Percentiles rank a stretch among this genome's conserved stretches.
phyloP scores from a whole-genome alignment of 495 filamentous ascomycete genomes.

The Lepidopterella palustris region DNA sequence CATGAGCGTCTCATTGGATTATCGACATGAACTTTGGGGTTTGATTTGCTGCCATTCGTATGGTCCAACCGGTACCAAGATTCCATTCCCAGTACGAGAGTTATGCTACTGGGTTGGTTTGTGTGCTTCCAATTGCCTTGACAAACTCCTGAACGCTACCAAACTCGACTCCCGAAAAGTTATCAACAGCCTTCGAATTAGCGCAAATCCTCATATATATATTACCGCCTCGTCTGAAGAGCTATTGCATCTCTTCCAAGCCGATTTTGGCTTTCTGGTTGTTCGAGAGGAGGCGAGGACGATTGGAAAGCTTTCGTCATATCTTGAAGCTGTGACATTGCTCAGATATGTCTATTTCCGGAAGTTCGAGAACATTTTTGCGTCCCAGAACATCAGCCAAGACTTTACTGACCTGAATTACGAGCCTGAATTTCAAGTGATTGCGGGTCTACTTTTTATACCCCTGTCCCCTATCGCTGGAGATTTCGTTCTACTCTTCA shows the following conservation, averaged over 20 bases:
- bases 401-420: slow-evolving; percentile 14
- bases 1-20: slow-evolving; percentile 14
- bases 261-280: slow-evolving; percentile 19
- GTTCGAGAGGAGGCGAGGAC: slow-evolving; percentile 14
- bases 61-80: neutral
- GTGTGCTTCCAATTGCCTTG: slow-evolving; percentile 14
- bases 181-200: neutral
- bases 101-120: slow-evolving; percentile 11
- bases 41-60: slow-evolving; percentile 18
- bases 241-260: slow-evolving; percentile 1
- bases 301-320: slow-evolving; percentile 9
- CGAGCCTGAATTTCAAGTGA: slow-evolving; percentile 8
- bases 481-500: slow-evolving; percentile 12
- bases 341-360: slow-evolving; percentile 15
- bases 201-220: neutral
- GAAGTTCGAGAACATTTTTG: neutral
- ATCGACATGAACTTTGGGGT: slow-evolving; percentile 11
- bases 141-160: slow-evolving; percentile 9
- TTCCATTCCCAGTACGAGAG: slow-evolving; percentile 14
- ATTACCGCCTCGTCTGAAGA: slow-evolving; percentile 14
- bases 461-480: slow-evolving; percentile 9
- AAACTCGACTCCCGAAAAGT: neutral
- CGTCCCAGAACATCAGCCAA: slow-evolving; percentile 3
- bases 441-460: slow-evolving; percentile 12
- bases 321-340: slow-evolving; percentile 15